These are phyloP conservation scores for Agaricus subrufescens DNA, from an alignment of 768 basidiomycete species.

Conservation along the genomic window DNA sequence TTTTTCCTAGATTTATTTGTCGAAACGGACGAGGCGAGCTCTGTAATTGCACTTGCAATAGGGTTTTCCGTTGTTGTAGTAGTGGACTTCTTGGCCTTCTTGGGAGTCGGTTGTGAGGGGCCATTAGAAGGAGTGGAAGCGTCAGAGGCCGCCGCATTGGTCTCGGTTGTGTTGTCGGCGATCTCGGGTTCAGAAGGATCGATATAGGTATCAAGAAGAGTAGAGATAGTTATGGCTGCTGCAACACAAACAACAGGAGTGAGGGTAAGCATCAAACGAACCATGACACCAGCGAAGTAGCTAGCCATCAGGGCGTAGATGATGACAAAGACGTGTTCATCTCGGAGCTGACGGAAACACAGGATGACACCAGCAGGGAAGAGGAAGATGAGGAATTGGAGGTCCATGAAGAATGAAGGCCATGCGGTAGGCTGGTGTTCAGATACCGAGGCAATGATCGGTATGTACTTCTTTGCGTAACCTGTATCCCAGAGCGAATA, in stretches of 20 bases:
- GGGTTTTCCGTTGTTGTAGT: constrained; percentile 23
- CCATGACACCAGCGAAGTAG: constrained; percentile 99
- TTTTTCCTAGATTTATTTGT: constrained; percentile 15
- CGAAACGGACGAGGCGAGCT: constrained; percentile 31
- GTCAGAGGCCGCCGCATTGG: constrained; percentile 16
- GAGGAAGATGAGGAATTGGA: constrained; percentile 94
- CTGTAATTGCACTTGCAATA: constrained; percentile 29
- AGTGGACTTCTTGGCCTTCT: constrained; percentile 59
- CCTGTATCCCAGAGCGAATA: constrained; percentile 99
- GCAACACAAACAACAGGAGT: constrained; percentile 96
- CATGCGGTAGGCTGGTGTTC: constrained; percentile 99
- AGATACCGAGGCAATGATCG: constrained; percentile 97
- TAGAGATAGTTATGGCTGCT: constrained; percentile 86
- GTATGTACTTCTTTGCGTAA: constrained; percentile 98
- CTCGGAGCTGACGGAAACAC: constrained; percentile 91
- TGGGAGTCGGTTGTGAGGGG: constrained; percentile 31
- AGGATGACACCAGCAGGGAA: constrained; percentile 96
- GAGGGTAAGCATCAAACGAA: constrained; percentile 95
- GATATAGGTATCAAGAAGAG: constrained; percentile 84
- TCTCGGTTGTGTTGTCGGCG: constrained; percentile 24
- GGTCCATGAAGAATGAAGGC: constrained; percentile 99
- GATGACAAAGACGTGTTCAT: constrained; percentile 98
- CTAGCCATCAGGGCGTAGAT: constrained; percentile 94
- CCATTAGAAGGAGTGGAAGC: constrained; percentile 25
- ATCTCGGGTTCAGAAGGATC: constrained; percentile 70